Conservation (phyloP, 306 rosid species). For the Sphenostylis stenocarpa region DNA sequence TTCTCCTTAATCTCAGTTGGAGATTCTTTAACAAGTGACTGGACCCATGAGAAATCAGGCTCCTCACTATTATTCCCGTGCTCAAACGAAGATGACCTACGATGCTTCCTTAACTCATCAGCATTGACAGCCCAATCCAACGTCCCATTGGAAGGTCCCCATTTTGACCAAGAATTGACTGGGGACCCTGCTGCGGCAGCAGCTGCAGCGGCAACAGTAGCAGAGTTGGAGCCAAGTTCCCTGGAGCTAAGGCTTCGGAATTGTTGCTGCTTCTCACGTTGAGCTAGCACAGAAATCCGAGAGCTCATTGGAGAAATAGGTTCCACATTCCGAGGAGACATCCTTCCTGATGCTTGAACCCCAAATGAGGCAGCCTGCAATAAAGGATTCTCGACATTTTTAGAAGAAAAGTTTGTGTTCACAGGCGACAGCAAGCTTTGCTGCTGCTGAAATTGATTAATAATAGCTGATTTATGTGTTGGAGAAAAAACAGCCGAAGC, state of each 20-base stretch:
- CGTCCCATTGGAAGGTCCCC: slow-evolving; percentile 9
- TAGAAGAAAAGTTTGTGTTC: background rate
- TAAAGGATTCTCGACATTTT: background rate
- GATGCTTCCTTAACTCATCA: background rate
- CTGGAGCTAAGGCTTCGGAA: slow-evolving; percentile 12
- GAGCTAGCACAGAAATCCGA: background rate
- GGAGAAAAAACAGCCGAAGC: slow-evolving; percentile 15
- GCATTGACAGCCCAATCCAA: slow-evolving; percentile 4
- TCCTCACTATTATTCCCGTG: background rate
- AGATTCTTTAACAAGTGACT: slow-evolving; percentile 3
- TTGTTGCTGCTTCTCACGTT: slow-evolving; percentile 3
- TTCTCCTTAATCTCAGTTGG: background rate
- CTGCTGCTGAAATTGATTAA: slow-evolving; percentile 13
- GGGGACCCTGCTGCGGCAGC: background rate
- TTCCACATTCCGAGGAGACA: background rate
- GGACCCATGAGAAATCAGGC: slow-evolving; percentile 6
- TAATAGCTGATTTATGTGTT: slow-evolving; percentile 2
- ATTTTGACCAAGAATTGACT: background rate
- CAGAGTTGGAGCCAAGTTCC: slow-evolving; percentile 13
- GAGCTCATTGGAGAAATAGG: slow-evolving; percentile 1
- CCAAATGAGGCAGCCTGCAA: background rate
- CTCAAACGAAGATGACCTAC: background rate
- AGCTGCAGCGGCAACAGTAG: background rate
- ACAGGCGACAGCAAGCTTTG: slow-evolving; percentile 11
- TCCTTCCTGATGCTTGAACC: background rate